These are phyloP conservation scores for Theobroma grandiflorum DNA, from an alignment of 441 rosid species.

Conservation along the genomic window DNA sequence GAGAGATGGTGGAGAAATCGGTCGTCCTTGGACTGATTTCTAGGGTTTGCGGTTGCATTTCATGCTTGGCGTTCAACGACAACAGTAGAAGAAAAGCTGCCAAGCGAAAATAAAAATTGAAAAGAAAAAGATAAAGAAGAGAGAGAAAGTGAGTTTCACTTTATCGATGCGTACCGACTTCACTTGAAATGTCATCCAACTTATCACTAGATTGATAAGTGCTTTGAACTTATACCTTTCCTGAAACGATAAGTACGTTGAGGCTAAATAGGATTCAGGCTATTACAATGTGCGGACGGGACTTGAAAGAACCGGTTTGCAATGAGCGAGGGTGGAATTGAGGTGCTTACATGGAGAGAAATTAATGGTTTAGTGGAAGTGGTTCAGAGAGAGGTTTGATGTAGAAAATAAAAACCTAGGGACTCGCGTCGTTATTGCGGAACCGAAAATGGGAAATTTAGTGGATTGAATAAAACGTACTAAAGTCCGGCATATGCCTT, in stretches of 20 bases:
- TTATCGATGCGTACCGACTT: constrained; percentile 44
- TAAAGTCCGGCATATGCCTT: constrained; percentile 47
- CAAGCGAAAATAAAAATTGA: not conserved
- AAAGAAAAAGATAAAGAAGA: constrained; percentile 33
- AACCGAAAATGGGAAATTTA: constrained; percentile 40
- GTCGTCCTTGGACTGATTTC: constrained; percentile 40
- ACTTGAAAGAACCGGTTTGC: not conserved
- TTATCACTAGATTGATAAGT: not conserved
- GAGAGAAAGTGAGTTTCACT: constrained; percentile 44
- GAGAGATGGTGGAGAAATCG: constrained; percentile 26
- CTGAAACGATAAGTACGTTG: constrained; percentile 17
- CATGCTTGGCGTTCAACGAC: constrained; percentile 45
- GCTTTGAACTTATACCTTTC: rapidly evolving
- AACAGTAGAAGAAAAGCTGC: constrained; percentile 40
- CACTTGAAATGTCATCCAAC: rapidly evolving
- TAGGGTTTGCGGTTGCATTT: constrained; percentile 52
- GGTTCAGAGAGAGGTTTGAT: not conserved
- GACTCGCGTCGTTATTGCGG: constrained; percentile 38
- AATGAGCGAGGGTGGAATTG: too few relatives aligned
- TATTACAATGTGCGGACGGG: not conserved
- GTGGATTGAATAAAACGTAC: constrained; percentile 37
- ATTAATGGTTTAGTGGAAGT: rapidly evolving
- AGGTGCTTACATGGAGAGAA: constrained; percentile 23
- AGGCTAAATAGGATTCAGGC: not conserved
- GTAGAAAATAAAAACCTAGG: not conserved